Conservation (phyloP, 169 alveolate genomes). For the Babesia ovis region DNA sequence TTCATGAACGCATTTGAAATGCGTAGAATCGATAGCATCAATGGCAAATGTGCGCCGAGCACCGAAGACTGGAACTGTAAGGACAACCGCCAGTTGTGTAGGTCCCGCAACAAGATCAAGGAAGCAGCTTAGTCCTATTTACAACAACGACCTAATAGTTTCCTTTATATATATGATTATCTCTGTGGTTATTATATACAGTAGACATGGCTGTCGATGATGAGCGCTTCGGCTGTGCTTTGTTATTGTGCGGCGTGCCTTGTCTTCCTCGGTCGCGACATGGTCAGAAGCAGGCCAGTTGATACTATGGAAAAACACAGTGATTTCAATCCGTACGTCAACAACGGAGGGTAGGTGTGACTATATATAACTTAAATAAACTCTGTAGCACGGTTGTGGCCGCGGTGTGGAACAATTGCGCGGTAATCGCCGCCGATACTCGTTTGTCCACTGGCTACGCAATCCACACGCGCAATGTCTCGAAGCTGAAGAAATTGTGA, state of each 20-base stretch:
- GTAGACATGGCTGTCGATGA: not conserved
- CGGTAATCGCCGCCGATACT: constrained; percentile 91
- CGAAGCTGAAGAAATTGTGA: constrained; percentile 84
- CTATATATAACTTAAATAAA: not conserved
- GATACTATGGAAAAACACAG: constrained; percentile 24
- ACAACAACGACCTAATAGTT: not conserved
- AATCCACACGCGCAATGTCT: constrained; percentile 86
- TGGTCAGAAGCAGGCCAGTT: not conserved
- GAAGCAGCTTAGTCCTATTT: constrained; percentile 15
- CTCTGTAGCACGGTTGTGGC: constrained; percentile 82
- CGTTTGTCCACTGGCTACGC: constrained; percentile 87
- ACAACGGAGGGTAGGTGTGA: constrained; percentile 76
- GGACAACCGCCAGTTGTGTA: constrained; percentile 16
- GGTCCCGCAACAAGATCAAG: constrained; percentile 6
- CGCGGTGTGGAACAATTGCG: constrained; percentile 89
- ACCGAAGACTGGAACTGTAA: constrained; percentile 21
- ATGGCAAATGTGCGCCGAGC: constrained; percentile 40
- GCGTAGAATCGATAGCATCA: constrained; percentile 43
- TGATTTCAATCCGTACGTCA: constrained; percentile 73
- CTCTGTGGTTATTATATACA: not conserved
- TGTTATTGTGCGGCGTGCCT: constrained; percentile 7
- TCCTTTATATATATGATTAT: not conserved
- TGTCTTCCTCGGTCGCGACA: not conserved
- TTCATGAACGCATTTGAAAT: constrained; percentile 56
- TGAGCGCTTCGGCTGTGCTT: not conserved